Conservation (phyloP, 768 basidiomycete species). For the Phaeotremella fagi region DNA sequence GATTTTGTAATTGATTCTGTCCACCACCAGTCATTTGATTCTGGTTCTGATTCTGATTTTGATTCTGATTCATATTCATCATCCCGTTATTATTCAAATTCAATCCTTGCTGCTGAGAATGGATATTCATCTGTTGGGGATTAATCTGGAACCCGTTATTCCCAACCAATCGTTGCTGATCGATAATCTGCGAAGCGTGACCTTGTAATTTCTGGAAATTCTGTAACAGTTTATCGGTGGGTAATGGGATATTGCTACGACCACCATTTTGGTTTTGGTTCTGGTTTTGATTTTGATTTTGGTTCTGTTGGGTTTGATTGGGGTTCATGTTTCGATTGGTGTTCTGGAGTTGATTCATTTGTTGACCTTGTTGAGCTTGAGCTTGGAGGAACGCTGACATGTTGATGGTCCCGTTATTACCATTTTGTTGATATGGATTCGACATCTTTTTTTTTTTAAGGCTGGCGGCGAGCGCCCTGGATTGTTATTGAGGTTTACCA, state of each 20-base stretch:
- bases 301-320: background rate
- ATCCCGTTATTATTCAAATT: background rate
- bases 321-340: no score
- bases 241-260: background rate
- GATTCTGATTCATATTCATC: no score
- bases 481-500: no score
- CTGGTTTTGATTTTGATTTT: background rate
- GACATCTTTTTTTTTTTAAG: no score
- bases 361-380: no score
- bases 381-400: background rate
- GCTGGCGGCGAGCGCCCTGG: no score
- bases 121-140: background rate
- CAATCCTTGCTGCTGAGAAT: background rate
- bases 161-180: background rate
- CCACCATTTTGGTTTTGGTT: background rate
- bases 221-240: background rate
- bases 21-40: no score
- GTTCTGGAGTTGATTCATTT: no score
- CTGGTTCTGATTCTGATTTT: background rate
- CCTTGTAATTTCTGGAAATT: slow-evolving; percentile 1
- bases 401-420: background rate
- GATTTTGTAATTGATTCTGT: no score
- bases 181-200: background rate
- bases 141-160: background rate
- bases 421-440: background rate